Percentiles rank a stretch among this genome's conserved stretches.
phyloP scores from a whole-genome alignment of 2,329 filamentous ascomycete species.

The Cytospora schulzeri region DNA sequence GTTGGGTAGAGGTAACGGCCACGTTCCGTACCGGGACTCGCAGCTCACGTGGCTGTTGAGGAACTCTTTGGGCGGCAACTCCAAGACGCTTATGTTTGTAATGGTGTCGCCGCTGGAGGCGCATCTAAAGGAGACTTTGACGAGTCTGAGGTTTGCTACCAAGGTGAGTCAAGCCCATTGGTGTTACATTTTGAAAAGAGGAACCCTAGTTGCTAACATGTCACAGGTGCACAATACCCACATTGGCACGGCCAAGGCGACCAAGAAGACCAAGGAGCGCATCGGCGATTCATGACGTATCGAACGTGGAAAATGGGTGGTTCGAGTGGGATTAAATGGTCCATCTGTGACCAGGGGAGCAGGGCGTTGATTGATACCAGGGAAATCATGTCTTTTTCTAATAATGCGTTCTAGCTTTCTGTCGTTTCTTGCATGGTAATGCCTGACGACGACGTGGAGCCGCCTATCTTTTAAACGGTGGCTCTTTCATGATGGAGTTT shows the following conservation, averaged over 20 bases:
- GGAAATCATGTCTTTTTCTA: background rate
- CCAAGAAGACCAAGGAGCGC: conserved; percentile 58
- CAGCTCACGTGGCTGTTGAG: conserved; percentile 95
- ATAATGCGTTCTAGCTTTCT: background rate
- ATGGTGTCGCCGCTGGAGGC: conserved; percentile 93
- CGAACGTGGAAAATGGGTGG: background rate
- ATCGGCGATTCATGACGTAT: conserved; percentile 36
- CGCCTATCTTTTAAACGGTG: background rate
- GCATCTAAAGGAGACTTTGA: conserved; percentile 89
- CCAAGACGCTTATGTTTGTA: conserved; percentile 98
- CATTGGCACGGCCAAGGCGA: conserved; percentile 83
- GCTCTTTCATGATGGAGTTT: background rate
- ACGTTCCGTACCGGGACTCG: conserved; percentile 93
- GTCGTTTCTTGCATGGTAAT: background rate
- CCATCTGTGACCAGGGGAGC: background rate
- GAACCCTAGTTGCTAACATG: background rate
- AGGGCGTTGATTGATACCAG: conserved; percentile 2
- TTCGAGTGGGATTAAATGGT: background rate
- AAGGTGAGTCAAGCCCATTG: conserved; percentile 61
- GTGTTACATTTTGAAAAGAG: background rate
- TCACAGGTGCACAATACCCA: conserved; percentile 80
- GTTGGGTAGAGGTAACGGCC: conserved; percentile 79
- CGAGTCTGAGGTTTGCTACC: conserved; percentile 92
- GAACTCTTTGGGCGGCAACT: conserved; percentile 92
- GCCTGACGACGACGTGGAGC: conserved; percentile 1